phyloP scores from a whole-genome alignment of 371 early-diverging fungal genomes.

The Haplosporangium sp. region DNA sequence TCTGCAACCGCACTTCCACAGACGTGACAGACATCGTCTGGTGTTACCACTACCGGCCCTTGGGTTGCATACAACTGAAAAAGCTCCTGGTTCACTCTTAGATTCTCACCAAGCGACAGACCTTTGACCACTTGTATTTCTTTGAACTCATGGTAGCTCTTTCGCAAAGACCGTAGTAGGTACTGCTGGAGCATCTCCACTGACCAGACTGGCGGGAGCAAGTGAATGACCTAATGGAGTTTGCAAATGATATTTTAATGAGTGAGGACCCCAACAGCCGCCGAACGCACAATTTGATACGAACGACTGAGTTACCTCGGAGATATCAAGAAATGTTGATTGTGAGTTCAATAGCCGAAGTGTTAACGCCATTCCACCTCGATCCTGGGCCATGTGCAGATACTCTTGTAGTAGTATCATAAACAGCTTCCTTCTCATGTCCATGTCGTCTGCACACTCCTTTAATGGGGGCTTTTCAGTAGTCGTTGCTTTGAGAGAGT shows the following conservation, averaged over 20 bases:
- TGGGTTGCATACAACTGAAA: constrained; percentile 60
- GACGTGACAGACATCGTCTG: constrained; percentile 59
- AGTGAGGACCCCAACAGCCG: too few relatives aligned
- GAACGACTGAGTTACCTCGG: constrained; percentile 57
- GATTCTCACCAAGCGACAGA: constrained; percentile 70
- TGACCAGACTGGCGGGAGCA: constrained; percentile 75
- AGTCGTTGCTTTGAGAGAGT: constrained; percentile 31
- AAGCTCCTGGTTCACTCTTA: constrained; percentile 62
- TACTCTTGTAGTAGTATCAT: constrained; percentile 30
- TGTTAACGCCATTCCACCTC: constrained; percentile 60
- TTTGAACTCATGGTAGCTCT: constrained; percentile 62
- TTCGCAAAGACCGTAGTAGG: constrained; percentile 63
- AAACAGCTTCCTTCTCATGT: constrained; percentile 21
- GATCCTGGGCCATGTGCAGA: constrained; percentile 43
- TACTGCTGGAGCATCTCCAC: constrained; percentile 68
- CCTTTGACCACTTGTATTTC: constrained; percentile 69
- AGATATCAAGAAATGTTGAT: constrained; percentile 68
- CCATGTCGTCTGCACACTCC: constrained; percentile 1
- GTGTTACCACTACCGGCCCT: constrained; percentile 60
- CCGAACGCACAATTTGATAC: too few relatives aligned
- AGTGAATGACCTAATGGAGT: constrained; percentile 62
- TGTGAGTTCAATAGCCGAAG: constrained; percentile 71
- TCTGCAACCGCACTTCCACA: constrained; percentile 64
- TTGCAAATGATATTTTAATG: too few relatives aligned
- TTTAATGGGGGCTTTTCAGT: constrained; percentile 2